phyloP scores from a whole-genome alignment of 169 alveolate species.

The Babesia bigemina region DNA sequence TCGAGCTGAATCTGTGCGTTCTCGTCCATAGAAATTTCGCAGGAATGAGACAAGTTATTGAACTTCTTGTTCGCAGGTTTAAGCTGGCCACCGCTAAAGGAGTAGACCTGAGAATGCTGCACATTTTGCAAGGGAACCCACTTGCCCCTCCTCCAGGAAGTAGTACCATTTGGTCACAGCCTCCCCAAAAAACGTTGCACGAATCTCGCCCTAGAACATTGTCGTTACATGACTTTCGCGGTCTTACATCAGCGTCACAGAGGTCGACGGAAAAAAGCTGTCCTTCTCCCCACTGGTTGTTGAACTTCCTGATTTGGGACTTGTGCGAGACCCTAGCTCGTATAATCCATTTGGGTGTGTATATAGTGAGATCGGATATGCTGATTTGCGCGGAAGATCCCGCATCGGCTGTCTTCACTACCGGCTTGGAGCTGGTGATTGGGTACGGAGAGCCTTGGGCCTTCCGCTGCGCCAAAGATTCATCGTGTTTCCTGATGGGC shows the following conservation, averaged over 20 bases:
- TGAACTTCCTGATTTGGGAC: constrained; percentile 63
- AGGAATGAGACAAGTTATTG: constrained; percentile 71
- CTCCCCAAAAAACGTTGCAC: constrained; percentile 77
- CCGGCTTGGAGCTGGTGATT: constrained; percentile 2
- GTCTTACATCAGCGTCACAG: constrained; percentile 53
- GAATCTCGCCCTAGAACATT: constrained; percentile 62
- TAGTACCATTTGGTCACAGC: constrained; percentile 81
- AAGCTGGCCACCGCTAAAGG: constrained; percentile 75
- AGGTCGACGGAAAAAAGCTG: constrained; percentile 66
- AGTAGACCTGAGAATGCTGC: constrained; percentile 52
- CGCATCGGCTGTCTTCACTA: constrained; percentile 20
- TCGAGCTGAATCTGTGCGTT: constrained; percentile 69
- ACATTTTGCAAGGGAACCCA: neutral
- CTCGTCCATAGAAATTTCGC: constrained; percentile 76
- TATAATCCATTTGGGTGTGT: constrained; percentile 68
- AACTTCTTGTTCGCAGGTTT: constrained; percentile 76
- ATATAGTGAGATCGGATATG: constrained; percentile 59
- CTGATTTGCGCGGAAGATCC: constrained; percentile 2
- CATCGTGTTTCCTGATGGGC: constrained; percentile 5
- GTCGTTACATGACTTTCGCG: neutral
- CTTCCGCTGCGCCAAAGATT: neutral
- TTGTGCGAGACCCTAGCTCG: constrained; percentile 59
- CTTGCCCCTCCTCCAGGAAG: constrained; percentile 74
- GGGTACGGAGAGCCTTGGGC: constrained; percentile 7
- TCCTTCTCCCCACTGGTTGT: constrained; percentile 68